These are phyloP conservation scores for Schoenoplectus tabernaemontani DNA, from an alignment of 202 grass and related monocot genomes.

Conservation along the genomic window DNA sequence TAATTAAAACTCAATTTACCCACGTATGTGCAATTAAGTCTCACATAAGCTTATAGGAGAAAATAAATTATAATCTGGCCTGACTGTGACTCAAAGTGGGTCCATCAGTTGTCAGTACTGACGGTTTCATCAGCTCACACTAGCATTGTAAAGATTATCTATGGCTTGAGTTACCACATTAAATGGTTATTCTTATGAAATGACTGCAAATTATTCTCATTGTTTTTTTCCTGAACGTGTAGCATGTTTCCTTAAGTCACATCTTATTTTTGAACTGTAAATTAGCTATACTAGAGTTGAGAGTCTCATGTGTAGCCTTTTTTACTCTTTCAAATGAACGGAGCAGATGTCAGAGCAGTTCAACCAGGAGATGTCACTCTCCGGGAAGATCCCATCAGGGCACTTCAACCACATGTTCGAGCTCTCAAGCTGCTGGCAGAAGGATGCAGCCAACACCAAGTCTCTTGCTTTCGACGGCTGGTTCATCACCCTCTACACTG, in stretches of 20 bases:
- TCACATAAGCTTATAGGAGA: neutral
- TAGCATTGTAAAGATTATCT: neutral
- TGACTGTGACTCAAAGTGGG: neutral
- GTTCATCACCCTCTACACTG: constrained; percentile 72
- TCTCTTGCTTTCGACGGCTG: constrained; percentile 86
- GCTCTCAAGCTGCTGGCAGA: constrained; percentile 77
- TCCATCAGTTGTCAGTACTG: neutral
- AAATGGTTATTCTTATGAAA: neutral
- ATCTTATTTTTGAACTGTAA: neutral
- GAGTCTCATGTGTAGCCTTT: neutral
- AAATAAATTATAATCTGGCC: neutral
- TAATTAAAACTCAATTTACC: neutral
- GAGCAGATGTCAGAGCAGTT: constrained; percentile 99
- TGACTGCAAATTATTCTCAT: neutral
- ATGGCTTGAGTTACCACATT: neutral
- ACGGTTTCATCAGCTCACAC: neutral
- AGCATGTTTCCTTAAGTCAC: neutral
- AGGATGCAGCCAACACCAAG: constrained; percentile 84
- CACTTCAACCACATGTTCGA: constrained; percentile 85
- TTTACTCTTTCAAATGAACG: neutral
- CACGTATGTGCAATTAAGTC: neutral
- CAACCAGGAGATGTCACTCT: constrained; percentile 84
- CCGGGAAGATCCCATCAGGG: constrained; percentile 86
- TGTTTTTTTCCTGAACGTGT: neutral
- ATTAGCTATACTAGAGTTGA: neutral